phyloP scores from a whole-genome alignment of 1,284 basidiomycete species.

The Cerrena zonata region DNA sequence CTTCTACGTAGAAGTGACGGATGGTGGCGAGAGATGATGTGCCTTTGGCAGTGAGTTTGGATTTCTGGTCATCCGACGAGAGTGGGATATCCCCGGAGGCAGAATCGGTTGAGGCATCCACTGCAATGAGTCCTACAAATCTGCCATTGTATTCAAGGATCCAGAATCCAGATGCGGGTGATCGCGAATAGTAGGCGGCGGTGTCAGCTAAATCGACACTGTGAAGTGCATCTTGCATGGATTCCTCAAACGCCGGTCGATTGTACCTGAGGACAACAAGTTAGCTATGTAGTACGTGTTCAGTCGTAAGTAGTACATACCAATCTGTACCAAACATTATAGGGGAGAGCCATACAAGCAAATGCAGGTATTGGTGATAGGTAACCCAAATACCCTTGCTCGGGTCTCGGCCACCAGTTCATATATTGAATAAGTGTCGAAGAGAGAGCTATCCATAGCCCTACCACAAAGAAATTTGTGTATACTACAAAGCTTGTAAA shows the following conservation, averaged over 20 bases:
- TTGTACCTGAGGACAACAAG: constrained; percentile 50
- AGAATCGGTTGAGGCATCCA: constrained; percentile 53
- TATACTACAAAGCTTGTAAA: constrained; percentile 40
- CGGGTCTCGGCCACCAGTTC: constrained; percentile 57
- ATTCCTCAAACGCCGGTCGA: constrained; percentile 60
- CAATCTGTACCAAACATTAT: constrained; percentile 68
- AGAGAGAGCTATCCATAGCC: constrained; percentile 56
- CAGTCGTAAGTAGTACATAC: constrained; percentile 33
- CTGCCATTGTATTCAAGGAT: constrained; percentile 57
- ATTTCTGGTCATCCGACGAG: constrained; percentile 5
- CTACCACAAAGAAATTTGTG: constrained; percentile 51
- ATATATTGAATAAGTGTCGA: constrained; percentile 52
- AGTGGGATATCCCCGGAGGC: constrained; percentile 26
- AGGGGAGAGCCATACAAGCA: constrained; percentile 56
- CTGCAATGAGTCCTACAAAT: constrained; percentile 63
- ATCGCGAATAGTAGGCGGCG: constrained; percentile 51
- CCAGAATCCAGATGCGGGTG: constrained; percentile 60
- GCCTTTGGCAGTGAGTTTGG: constrained; percentile 25
- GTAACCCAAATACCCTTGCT: constrained; percentile 42
- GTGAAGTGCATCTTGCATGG: constrained; percentile 48
- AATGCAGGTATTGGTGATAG: constrained; percentile 61
- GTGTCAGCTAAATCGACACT: constrained; percentile 54
- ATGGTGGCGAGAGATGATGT: constrained; percentile 53
- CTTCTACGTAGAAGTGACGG: constrained; percentile 72
- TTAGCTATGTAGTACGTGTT: constrained; percentile 1